Percentiles rank a stretch among this genome's conserved stretches.
phyloP scores from a whole-genome alignment of 2,329 filamentous ascomycete species.

The Colletotrichum phormii region DNA sequence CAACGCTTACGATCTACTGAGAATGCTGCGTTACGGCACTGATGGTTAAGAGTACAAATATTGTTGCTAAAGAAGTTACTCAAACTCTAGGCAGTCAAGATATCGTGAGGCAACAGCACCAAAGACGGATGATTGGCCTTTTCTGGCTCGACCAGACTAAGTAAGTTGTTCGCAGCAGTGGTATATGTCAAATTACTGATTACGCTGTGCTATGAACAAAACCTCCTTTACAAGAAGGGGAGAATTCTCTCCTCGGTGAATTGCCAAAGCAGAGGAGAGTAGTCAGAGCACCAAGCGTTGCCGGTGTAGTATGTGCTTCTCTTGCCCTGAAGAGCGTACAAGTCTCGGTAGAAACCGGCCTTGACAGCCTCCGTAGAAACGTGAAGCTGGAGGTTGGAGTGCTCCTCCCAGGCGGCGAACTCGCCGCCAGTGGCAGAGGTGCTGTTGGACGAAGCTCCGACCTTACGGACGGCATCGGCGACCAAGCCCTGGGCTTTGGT shows the following conservation, averaged over 20 bases:
- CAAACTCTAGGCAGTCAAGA: neutral
- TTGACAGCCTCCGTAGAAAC: conserved; percentile 31
- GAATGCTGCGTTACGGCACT: too few species aligned
- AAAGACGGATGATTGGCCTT: too few species aligned
- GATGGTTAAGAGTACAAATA: too few species aligned
- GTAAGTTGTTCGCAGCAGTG: neutral
- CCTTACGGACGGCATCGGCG: conserved; percentile 12
- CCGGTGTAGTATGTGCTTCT: conserved; percentile 32
- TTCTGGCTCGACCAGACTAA: too few species aligned
- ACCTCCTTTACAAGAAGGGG: neutral
- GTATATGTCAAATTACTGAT: neutral
- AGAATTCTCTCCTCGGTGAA: conserved; percentile 33
- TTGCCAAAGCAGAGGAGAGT: conserved; percentile 36
- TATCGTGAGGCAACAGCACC: too few species aligned
- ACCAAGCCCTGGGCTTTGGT: conserved; percentile 25
- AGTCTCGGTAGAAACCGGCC: conserved; percentile 30
- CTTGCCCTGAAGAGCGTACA: conserved; percentile 35
- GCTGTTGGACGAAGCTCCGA: conserved; percentile 4
- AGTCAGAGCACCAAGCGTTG: conserved; percentile 33
- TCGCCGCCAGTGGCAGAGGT: conserved; percentile 17
- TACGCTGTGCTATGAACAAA: neutral
- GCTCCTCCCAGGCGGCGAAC: conserved; percentile 23
- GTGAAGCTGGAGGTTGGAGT: conserved; percentile 33
- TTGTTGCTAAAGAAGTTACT: too few species aligned
- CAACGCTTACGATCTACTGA: too few species aligned